Evolutionary conservation across 371 early-diverging fungal genomes (phyloP), one percentile per base, ranked within the genome.

Genomic region (Mortierella sp.): DNA sequence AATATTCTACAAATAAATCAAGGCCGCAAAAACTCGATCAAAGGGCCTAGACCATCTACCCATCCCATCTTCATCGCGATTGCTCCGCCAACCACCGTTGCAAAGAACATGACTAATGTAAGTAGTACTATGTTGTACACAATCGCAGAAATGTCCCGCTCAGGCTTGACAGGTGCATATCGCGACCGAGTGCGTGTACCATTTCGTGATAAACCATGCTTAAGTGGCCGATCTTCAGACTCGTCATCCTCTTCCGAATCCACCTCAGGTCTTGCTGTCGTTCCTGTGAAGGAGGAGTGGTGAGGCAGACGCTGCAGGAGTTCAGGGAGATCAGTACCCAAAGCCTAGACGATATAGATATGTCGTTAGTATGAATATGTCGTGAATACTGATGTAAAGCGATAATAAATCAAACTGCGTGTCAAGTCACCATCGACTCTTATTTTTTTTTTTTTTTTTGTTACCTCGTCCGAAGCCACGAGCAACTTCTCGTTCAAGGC

Each of bases 391-490:
- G 28, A 28, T 28, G 28, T 28, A 28, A 28, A 28, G 28, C 28
- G 28, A 1, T 28, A 28, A 28, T 28, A 28, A 28, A 28, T 28
- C 28, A 28, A 28, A 28, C 28, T 28, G 28, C 28, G 28, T 28
- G 28, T 28, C 28, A 28, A 28, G 28, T 28, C 28, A 28, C 28
- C 28, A 28, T n/a, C n/a, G n/a, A 28, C 28, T 28, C 2, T 28
- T 22, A 21, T 48, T 55, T 3, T 47, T 7, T 55, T 28, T 8
- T 38, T 21, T 21, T 33, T 28, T 22, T 13, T 33, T 45, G 33
- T 48, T 83, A 83, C 83, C 83, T 83, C 77, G 41, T 83, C 83
- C 22, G 76, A 72, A 11, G 83, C 76, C 45, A 70, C n/a, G 8
- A 83, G 57, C 36, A 76, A 53, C 59, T 72, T 83, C 62, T 74